Percentiles rank a stretch among this genome's conserved stretches.
Conservation (phyloP, 768 basidiomycete genomes). For the Xerocomellus intermedius region DNA sequence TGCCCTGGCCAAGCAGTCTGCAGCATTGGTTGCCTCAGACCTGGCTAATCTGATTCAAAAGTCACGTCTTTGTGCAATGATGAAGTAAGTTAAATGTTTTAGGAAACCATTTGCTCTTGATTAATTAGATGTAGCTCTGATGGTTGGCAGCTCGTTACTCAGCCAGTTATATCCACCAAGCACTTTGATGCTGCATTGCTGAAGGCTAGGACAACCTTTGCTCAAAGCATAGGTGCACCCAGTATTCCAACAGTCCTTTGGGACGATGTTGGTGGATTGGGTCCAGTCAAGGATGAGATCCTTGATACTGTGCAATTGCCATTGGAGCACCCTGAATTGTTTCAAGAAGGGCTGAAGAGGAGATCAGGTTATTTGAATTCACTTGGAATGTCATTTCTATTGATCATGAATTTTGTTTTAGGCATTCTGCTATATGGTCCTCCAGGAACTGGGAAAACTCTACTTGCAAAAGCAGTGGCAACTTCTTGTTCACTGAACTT, state of each 20-base stretch:
- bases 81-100: conserved; percentile 13
- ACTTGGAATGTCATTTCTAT: neutral
- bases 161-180: conserved; percentile 32
- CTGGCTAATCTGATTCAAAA: conserved; percentile 65
- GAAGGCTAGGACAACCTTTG: conserved; percentile 73
- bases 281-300: conserved; percentile 85
- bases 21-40: conserved; percentile 84
- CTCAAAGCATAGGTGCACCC: conserved; percentile 94
- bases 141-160: conserved; percentile 6
- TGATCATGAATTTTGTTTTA: conserved; percentile 26
- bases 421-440: conserved; percentile 93
- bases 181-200: conserved; percentile 76
- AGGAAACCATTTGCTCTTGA: neutral
- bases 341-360: conserved; percentile 90
- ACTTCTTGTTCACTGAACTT: conserved; percentile 95
- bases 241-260: conserved; percentile 94
- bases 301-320: conserved; percentile 95
- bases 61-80: conserved; percentile 49
- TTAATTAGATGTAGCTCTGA: conserved; percentile 3
- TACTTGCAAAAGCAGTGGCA: conserved; percentile 94
- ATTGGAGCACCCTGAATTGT: conserved; percentile 85
- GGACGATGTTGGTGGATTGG: conserved; percentile 96
- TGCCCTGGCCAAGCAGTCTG: conserved; percentile 79
- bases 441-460: conserved; percentile 93
- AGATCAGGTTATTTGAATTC: conserved; percentile 64